Base-by-base conservation (phyloP, 2,329 filamentous ascomycete species). In the Microdochium trichocladiopsis region DNA sequence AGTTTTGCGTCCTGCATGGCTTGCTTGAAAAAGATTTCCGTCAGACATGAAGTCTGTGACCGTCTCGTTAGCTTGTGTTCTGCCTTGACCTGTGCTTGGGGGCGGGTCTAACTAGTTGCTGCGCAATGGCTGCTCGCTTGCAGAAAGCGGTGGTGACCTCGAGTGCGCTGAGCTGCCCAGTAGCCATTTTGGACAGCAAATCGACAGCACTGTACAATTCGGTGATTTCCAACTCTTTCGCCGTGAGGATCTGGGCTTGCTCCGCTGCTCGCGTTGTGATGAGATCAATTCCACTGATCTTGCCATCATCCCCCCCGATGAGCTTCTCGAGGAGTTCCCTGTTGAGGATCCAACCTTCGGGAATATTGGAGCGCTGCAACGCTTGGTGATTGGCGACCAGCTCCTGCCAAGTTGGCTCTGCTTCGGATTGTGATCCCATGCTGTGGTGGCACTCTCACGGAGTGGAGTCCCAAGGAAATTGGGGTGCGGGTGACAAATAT, bases 41-140 rank as follows among this genome's bases (percentile, higher is more conserved):
- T 45, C 14, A 45, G 21, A 12, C 41, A 48, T 52, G 51, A 55
- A 3, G 55, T 58, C 25, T 45, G 6, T n/a, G n/a, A n/a, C n/a
- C n/a, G n/a, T n/a, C n/a, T n/a, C 12, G 41, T 45, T 23, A 45
- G 41, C 21, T n/a, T n/a, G n/a, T n/a, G n/a, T n/a, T n/a, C n/a
- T n/a, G n/a, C n/a, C n/a, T n/a, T n/a, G n/a, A n/a, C n/a, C n/a
- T n/a, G n/a, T n/a, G n/a, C n/a, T n/a, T n/a, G n/a, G n/a, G n/a
- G n/a, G n/a, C n/a, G n/a, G n/a, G n/a, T n/a, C n/a, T 6, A 18
- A 45, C 41, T 12, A 72, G 63, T 57, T 77, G 74, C 51, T 76
- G 72, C 2, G 72, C 72, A 25, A 78, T 69, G 4, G 72, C 69
- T n/a, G 74, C 73, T 8, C 74, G 66, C 56, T 71, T 70, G 57